These are phyloP conservation scores for Paecilomyces variotii DNA, from an alignment of 2,329 filamentous ascomycete species.

Conservation along the genomic window DNA sequence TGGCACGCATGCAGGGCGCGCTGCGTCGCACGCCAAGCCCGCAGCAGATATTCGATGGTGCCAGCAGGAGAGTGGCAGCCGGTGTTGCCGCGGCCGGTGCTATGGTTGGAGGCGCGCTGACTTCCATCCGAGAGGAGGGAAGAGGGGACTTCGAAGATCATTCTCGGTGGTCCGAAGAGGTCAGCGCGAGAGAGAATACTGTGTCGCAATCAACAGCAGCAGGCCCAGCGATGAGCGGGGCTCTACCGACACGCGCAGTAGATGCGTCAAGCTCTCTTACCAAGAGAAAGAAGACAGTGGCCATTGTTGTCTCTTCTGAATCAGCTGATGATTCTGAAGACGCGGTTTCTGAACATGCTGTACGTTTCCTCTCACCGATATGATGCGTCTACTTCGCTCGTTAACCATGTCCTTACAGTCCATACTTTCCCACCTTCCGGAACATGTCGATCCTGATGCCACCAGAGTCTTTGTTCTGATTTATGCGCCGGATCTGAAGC, in stretches of 20 bases:
- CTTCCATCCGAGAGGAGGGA: constrained; percentile 77
- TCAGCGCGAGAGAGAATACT: constrained; percentile 52
- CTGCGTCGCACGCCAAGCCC: constrained; percentile 76
- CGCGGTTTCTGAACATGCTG: constrained; percentile 67
- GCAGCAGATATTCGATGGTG: constrained; percentile 78
- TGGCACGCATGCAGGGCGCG: constrained; percentile 71
- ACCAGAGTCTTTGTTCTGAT: constrained; percentile 82
- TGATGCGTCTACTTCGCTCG: background rate
- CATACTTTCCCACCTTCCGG: constrained; percentile 80
- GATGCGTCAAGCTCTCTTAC: constrained; percentile 18
- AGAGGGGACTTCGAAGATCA: constrained; percentile 74
- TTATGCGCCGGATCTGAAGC: constrained; percentile 73
- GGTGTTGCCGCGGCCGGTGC: constrained; percentile 77
- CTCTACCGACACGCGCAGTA: constrained; percentile 24
- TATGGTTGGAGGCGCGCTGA: constrained; percentile 72
- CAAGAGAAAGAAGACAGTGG: constrained; percentile 67
- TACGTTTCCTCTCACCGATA: constrained; percentile 41
- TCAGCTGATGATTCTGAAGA: constrained; percentile 49
- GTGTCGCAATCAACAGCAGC: constrained; percentile 18
- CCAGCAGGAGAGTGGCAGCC: constrained; percentile 71
- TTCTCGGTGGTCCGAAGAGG: constrained; percentile 87
- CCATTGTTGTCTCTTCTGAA: constrained; percentile 79
- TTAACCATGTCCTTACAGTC: constrained; percentile 46
- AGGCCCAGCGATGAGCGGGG: constrained; percentile 21
- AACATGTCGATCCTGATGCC: constrained; percentile 62